Conservation (phyloP, 345 rosid species). For the Boechera retrofracta region DNA sequence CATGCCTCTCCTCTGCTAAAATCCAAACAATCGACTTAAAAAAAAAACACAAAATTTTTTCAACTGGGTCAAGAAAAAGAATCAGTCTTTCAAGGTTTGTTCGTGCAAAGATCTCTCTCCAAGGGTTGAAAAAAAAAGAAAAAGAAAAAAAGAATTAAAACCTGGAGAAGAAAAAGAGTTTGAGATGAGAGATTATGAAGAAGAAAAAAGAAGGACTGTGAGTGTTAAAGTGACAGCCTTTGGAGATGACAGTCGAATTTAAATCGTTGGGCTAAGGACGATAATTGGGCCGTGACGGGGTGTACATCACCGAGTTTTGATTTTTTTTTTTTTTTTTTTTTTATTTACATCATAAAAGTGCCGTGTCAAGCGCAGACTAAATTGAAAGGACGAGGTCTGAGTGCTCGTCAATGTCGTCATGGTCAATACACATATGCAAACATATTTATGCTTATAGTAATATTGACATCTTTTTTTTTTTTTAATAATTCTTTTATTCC, state of each 20-base stretch:
- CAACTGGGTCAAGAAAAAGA: constrained; percentile 20
- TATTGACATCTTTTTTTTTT: neutral
- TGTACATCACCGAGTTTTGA: constrained; percentile 31
- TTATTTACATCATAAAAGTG: constrained; percentile 1
- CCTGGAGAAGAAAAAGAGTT: neutral
- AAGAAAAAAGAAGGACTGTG: constrained; percentile 2
- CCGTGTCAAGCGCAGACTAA: constrained; percentile 46
- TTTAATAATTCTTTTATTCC: neutral
- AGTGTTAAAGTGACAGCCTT: constrained; percentile 39
- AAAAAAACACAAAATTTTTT: constrained; percentile 6
- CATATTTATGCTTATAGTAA: neutral
- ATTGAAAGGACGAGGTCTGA: constrained; percentile 38
- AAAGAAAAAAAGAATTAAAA: neutral
- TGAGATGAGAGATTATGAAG: neutral
- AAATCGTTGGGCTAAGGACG: constrained; percentile 7
- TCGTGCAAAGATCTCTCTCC: constrained; percentile 32
- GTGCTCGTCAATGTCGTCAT: constrained; percentile 17
- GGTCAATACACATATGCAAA: constrained; percentile 36
- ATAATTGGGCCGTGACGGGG: constrained; percentile 37
- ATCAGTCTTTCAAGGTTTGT: constrained; percentile 22
- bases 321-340: neutral
- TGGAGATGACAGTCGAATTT: constrained; percentile 10
- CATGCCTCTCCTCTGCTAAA: constrained; percentile 11
- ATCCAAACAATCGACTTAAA: neutral
- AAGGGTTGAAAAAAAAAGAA: constrained; percentile 1